Conservation (phyloP, 257 asterid genomes). For the Galeopsis tetrahit region DNA sequence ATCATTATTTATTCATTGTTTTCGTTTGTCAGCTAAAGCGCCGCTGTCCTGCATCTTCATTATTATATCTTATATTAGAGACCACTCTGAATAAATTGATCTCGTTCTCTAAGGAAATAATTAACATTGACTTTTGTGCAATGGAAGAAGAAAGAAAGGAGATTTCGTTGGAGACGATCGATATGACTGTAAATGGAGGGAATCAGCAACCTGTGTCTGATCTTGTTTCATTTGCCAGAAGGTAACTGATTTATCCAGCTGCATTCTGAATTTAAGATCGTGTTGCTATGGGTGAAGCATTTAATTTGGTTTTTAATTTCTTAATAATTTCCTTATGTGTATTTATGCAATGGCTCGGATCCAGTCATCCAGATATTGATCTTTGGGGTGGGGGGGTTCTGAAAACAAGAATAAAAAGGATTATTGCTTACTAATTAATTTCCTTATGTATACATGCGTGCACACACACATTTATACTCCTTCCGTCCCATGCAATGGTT, state of each 20-base stretch:
- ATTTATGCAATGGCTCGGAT: no score
- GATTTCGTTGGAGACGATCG: constrained; percentile 29
- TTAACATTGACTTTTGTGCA: neutral
- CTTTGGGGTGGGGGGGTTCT: no score
- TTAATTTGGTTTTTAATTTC: neutral
- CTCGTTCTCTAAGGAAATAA: neutral
- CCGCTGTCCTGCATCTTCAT: neutral
- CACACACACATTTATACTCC: no score
- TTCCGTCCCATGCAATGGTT: no score
- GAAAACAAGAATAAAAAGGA: no score
- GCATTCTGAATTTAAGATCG: neutral
- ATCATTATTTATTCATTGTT: neutral
- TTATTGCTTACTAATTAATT: no score
- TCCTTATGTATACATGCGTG: no score
- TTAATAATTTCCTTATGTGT: neutral
- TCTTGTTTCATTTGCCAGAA: constrained; percentile 58
- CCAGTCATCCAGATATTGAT: no score
- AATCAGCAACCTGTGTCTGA: constrained; percentile 41
- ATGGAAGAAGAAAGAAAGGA: constrained; percentile 30
- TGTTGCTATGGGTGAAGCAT: neutral
- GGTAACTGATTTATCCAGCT: constrained; percentile 36
- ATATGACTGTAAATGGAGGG: constrained; percentile 35
- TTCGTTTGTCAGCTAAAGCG: neutral
- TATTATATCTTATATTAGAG: neutral
- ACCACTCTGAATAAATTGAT: neutral